phyloP scores from a whole-genome alignment of 2,329 filamentous ascomycete species.

The Colletotrichum sp. region DNA sequence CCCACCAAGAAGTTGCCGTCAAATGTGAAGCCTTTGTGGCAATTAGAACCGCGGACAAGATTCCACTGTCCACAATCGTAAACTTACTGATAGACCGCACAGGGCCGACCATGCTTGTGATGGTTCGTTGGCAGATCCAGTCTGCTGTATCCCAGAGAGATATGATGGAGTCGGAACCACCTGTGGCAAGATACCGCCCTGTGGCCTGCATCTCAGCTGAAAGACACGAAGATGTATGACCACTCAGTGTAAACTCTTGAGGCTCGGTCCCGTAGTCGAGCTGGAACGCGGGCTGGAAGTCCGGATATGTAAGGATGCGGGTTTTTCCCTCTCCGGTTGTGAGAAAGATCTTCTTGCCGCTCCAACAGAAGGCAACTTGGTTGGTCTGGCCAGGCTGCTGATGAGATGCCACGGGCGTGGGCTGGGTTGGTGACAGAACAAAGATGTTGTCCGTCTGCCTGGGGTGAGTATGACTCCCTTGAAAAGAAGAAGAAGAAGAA shows the following conservation, averaged over 20 bases:
- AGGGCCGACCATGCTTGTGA: slow-evolving; percentile 72
- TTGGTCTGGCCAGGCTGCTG: slow-evolving; percentile 71
- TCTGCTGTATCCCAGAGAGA: slow-evolving; percentile 79
- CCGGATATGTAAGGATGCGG: slow-evolving; percentile 73
- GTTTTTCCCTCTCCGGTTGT: slow-evolving; percentile 75
- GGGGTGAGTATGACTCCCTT: not conserved
- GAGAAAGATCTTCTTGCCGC: slow-evolving; percentile 72
- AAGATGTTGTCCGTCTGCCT: slow-evolving; percentile 66
- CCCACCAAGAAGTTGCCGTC: slow-evolving; percentile 78
- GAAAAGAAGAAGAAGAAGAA: not conserved
- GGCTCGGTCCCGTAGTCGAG: slow-evolving; percentile 49
- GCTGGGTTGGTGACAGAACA: slow-evolving; percentile 64
- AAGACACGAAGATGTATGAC: slow-evolving; percentile 76
- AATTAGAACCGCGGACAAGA: not conserved
- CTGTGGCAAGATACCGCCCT: slow-evolving; percentile 74
- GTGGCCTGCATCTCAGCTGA: slow-evolving; percentile 73
- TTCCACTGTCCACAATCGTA: not conserved
- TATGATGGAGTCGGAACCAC: slow-evolving; percentile 77
- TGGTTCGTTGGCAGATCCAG: slow-evolving; percentile 76
- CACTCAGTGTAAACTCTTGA: slow-evolving; percentile 67
- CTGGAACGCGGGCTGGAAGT: slow-evolving; percentile 60
- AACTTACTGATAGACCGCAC: slow-evolving; percentile 70
- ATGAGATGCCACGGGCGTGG: slow-evolving; percentile 61
- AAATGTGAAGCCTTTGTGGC: slow-evolving; percentile 70
- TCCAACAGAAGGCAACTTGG: slow-evolving; percentile 76